Base-by-base conservation (phyloP, 495 filamentous ascomycete species). In the Copromyces sp. region DNA sequence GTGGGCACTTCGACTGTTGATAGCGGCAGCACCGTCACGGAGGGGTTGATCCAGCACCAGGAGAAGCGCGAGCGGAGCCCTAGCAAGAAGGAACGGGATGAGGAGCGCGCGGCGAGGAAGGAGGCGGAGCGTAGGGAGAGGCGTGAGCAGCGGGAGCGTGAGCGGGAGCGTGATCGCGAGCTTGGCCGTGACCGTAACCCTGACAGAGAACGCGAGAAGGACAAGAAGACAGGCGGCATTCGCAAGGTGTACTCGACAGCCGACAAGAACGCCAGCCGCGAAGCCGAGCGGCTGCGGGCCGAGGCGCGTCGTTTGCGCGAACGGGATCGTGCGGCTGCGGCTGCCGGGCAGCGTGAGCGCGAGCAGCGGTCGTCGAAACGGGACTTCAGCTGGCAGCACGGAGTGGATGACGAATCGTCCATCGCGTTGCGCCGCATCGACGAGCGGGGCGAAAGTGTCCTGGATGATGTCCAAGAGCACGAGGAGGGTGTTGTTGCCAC, bases 1-100 rank as follows among this genome's bases (percentile, higher is more conserved):
- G 70, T 68, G n/a, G 76, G 71, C 42, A 53, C 39, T 11, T 86
- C 86, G 73, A 83, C 83, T 24, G 82, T 82, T 5, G 88, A 85
- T 53, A 87, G 82, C 70, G 89, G 88, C 74, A 87, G 84, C 77
- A 84, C 84, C 29, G 84, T 87, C 11, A 88, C 86, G 24, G 87
- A 83, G 71, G 89, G 89, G 53, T 80, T 86, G 11, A 83, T 88
- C 32, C 44, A 72, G 47, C 75, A 85, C 76, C 82, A 83, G 72
- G 79, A 87, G 75, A 74, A 75, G 75, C 82, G 83, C 72, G 79
- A 87, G 75, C 75, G 76, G 75, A 90, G 87, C 75, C 85, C 86
- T 69, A 87, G 81, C 75, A 88, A 81, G 81, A 82, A 73, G 79
- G 80, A 72, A 71, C 83, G 9, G 79, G 83, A 9, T 82, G 82